A percentile compares a stretch with the other conserved stretches of the same genome.
Conservation (phyloP, 2,329 filamentous ascomycete genomes). For the Curvularia lunata region DNA sequence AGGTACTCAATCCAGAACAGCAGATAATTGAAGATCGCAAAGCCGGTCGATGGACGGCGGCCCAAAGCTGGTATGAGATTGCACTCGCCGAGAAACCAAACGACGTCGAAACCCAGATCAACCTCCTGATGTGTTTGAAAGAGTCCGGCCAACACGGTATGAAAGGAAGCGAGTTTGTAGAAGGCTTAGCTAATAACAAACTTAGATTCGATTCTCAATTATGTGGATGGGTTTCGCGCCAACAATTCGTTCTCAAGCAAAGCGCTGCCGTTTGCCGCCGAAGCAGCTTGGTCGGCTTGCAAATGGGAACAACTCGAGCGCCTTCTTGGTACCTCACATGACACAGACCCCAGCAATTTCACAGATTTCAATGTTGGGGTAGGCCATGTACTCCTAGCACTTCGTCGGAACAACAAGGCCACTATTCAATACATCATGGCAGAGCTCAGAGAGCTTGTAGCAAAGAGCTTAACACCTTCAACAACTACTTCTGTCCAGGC, state of each 20-base stretch:
- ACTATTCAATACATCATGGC: slow-evolving; percentile 65
- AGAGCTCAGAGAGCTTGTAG: slow-evolving; percentile 71
- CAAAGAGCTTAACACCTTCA: slow-evolving; percentile 75
- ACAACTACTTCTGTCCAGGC: slow-evolving; percentile 81
- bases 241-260: slow-evolving; percentile 41
- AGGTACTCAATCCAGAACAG: slow-evolving; percentile 87
- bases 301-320: slow-evolving; percentile 78
- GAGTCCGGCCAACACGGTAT: slow-evolving; percentile 94
- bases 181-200: slow-evolving; percentile 25
- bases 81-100: slow-evolving; percentile 80
- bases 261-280: slow-evolving; percentile 82
- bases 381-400: slow-evolving; percentile 69
- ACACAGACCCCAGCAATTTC: slow-evolving; percentile 44
- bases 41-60: slow-evolving; percentile 89
- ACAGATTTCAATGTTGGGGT: slow-evolving; percentile 84
- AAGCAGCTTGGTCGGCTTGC: slow-evolving; percentile 89
- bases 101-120: slow-evolving; percentile 77
- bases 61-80: slow-evolving; percentile 97
- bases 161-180: slow-evolving; percentile 19
- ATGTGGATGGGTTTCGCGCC: slow-evolving; percentile 76
- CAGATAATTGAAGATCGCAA: slow-evolving; percentile 93
- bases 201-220: slow-evolving; percentile 81
- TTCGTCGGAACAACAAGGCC: slow-evolving; percentile 60
- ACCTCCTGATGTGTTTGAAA: slow-evolving; percentile 85
- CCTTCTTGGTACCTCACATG: slow-evolving; percentile 60